Evolutionary conservation across 2,329 filamentous ascomycete genomes (phyloP).

Genomic region (Alternaria atra): DNA sequence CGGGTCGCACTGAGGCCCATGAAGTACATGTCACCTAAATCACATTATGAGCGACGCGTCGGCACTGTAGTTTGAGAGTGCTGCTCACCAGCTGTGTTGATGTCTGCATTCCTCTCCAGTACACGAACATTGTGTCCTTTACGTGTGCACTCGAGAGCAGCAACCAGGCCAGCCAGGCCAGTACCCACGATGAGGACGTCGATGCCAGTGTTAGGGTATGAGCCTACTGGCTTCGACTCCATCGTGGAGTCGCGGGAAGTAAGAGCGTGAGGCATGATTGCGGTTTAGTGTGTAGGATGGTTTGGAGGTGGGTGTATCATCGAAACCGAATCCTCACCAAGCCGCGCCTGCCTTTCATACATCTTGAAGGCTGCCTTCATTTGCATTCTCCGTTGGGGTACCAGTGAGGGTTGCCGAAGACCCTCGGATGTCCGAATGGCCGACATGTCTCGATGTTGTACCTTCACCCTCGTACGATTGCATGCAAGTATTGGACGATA

Average conservation of each 20-base stretch:
- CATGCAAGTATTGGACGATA: slow-evolving; percentile 5
- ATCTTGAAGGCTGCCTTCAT: slow-evolving; percentile 23
- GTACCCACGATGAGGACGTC: slow-evolving; percentile 54
- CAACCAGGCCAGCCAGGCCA: slow-evolving; percentile 50
- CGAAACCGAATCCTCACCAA: slow-evolving; percentile 10
- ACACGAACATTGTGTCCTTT: slow-evolving; percentile 54
- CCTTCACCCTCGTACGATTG: slow-evolving; percentile 4
- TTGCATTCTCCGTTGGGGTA: slow-evolving; percentile 29
- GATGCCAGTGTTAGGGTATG: slow-evolving; percentile 56
- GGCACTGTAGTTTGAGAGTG: neutral
- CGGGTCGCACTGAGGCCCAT: slow-evolving; percentile 65
- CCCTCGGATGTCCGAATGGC: slow-evolving; percentile 27
- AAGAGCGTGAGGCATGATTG: slow-evolving; percentile 52
- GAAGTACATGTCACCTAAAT: slow-evolving; percentile 67
- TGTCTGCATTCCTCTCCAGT: slow-evolving; percentile 56
- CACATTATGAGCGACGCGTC: slow-evolving; percentile 11
- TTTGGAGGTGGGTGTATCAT: slow-evolving; percentile 13
- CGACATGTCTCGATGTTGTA: slow-evolving; percentile 19
- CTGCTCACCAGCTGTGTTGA: slow-evolving; percentile 62
- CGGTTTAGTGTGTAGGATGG: slow-evolving; percentile 6
- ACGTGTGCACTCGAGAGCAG: slow-evolving; percentile 51
- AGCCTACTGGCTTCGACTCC: slow-evolving; percentile 61
- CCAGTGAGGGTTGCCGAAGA: slow-evolving; percentile 30
- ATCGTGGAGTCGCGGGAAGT: slow-evolving; percentile 58
- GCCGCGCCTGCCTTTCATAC: slow-evolving; percentile 15